Evolutionary conservation across 805 yeast species (phyloP).

Genomic region (Spathaspora arborariae): DNA sequence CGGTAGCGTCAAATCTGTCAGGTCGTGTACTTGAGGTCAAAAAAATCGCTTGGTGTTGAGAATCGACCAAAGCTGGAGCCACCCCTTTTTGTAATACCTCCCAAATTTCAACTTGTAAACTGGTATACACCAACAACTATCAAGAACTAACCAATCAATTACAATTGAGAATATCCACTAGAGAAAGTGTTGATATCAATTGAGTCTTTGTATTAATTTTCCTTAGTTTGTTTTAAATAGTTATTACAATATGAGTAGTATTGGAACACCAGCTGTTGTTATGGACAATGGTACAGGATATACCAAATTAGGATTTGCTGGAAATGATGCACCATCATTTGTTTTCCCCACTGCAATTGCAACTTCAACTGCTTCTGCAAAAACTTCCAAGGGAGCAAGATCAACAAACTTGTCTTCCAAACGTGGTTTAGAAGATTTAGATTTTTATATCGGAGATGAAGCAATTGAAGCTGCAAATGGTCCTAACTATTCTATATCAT

Average conservation of each 20-base stretch:
- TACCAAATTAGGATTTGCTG: slow-evolving; percentile 97
- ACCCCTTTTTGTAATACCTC: no score
- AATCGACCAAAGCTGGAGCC: background rate
- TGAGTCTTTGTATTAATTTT: background rate
- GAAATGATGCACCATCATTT: slow-evolving; percentile 96
- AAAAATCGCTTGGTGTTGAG: background rate
- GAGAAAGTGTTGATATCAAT: background rate
- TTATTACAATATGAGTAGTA: slow-evolving; percentile 44
- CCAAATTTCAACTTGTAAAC: no score
- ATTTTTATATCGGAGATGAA: slow-evolving; percentile 93
- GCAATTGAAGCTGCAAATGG: slow-evolving; percentile 91
- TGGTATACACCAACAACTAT: no score
- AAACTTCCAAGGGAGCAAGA: slow-evolving; percentile 40
- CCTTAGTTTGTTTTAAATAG: background rate
- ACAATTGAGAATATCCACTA: background rate
- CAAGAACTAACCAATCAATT: background rate
- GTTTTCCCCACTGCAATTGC: slow-evolving; percentile 90
- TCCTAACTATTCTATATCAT: slow-evolving; percentile 78
- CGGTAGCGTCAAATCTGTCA: background rate
- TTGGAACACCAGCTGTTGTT: slow-evolving; percentile 88
- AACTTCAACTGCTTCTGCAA: slow-evolving; percentile 53
- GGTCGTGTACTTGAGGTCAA: background rate
- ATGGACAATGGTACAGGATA: slow-evolving; percentile 99
- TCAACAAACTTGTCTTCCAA: slow-evolving; percentile 55
- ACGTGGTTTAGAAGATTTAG: slow-evolving; percentile 90